Evolutionary conservation across 1,139 yeast genomes (phyloP).

Genomic region (Scheffersomyces segobiensis): DNA sequence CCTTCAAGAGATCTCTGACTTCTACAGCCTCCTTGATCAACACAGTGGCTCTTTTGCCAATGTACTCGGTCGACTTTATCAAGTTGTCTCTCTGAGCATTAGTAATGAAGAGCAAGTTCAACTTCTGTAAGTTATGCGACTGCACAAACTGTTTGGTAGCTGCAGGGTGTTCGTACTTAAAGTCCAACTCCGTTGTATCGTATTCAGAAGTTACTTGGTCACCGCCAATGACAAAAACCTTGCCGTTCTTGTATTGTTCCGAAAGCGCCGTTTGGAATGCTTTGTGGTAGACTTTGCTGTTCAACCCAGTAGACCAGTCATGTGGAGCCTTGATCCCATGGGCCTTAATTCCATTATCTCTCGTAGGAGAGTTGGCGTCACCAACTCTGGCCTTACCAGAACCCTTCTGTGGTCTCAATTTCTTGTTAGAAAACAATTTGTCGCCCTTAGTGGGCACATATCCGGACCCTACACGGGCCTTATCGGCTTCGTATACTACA

Average conservation of each 20-base stretch:
- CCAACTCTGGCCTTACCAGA: slow-evolving; percentile 95
- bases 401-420: slow-evolving; percentile 89
- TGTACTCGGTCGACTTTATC: slow-evolving; percentile 48
- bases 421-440: slow-evolving; percentile 81
- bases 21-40: slow-evolving; percentile 77
- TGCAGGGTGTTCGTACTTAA: slow-evolving; percentile 45
- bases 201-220: slow-evolving; percentile 19
- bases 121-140: slow-evolving; percentile 52
- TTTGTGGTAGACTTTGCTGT: slow-evolving; percentile 66
- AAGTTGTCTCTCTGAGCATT: slow-evolving; percentile 54
- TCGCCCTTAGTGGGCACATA: slow-evolving; percentile 85
- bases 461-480: slow-evolving; percentile 84
- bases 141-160: slow-evolving; percentile 62
- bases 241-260: slow-evolving; percentile 75
- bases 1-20: slow-evolving; percentile 81
- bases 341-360: slow-evolving; percentile 89
- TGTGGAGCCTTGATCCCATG: slow-evolving; percentile 90
- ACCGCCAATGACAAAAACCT: slow-evolving; percentile 67
- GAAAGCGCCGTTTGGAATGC: slow-evolving; percentile 85
- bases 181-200: slow-evolving; percentile 40
- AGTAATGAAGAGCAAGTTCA: slow-evolving; percentile 69
- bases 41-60: slow-evolving; percentile 58
- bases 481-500: slow-evolving; percentile 88
- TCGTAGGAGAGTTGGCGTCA: slow-evolving; percentile 90
- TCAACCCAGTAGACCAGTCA: slow-evolving; percentile 84